Percentiles rank a stretch among this genome's conserved stretches.
phyloP scores from a whole-genome alignment of 2,329 filamentous ascomycete genomes.

The Pseudocercospora cruenta region DNA sequence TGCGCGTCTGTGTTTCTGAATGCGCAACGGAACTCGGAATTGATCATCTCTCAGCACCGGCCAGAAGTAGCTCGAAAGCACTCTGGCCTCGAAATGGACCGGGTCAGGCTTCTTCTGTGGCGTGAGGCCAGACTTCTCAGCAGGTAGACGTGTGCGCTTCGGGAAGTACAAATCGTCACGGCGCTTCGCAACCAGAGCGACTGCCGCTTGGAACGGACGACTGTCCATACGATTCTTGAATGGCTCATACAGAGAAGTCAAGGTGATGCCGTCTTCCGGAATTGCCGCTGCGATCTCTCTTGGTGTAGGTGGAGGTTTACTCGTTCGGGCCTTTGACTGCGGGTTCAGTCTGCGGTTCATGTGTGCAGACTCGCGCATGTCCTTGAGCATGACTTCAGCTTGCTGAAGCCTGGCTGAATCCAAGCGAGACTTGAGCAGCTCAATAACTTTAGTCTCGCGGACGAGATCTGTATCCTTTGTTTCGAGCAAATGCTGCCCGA shows the following conservation, averaged over 20 bases:
- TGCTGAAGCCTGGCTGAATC: slow-evolving; percentile 84
- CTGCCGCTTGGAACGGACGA: slow-evolving; percentile 30
- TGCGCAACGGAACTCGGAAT: slow-evolving; percentile 65
- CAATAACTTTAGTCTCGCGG: slow-evolving; percentile 80
- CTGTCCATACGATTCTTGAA: slow-evolving; percentile 35
- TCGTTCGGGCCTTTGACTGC: slow-evolving; percentile 23
- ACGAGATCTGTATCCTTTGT: slow-evolving; percentile 68
- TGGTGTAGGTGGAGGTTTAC: slow-evolving; percentile 31
- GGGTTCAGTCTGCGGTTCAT: slow-evolving; percentile 54
- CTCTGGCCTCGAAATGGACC: slow-evolving; percentile 56
- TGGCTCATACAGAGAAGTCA: slow-evolving; percentile 36
- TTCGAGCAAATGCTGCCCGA: slow-evolving; percentile 77
- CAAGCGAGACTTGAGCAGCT: slow-evolving; percentile 85
- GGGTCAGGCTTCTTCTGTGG: slow-evolving; percentile 9
- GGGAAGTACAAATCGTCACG: slow-evolving; percentile 36
- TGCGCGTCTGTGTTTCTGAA: slow-evolving; percentile 64
- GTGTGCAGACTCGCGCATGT: slow-evolving; percentile 78
- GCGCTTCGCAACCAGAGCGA: slow-evolving; percentile 34
- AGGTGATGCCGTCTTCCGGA: slow-evolving; percentile 41
- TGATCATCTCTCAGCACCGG: slow-evolving; percentile 73
- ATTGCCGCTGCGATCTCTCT: slow-evolving; percentile 40
- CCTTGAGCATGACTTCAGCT: slow-evolving; percentile 96
- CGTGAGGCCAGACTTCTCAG: slow-evolving; percentile 16
- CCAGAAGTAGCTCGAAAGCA: slow-evolving; percentile 93
- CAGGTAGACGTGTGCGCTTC: slow-evolving; percentile 33